phyloP scores from a whole-genome alignment of 176 grass and related monocot genomes.

The Paspalum vaginatum region DNA sequence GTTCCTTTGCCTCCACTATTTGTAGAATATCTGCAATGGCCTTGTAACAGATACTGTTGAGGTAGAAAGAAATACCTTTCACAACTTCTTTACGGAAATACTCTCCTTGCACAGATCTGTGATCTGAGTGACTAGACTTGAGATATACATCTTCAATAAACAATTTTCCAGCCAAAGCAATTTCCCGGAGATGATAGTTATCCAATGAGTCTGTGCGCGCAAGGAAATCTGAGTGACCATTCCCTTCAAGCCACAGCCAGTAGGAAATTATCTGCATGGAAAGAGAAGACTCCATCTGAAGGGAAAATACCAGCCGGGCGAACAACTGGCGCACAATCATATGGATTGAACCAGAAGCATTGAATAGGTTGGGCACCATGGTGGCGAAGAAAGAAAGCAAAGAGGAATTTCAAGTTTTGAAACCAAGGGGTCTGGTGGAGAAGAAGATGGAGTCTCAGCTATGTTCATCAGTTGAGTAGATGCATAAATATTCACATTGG shows the following conservation, averaged over 20 bases:
- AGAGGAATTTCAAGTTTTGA: neutral
- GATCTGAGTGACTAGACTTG: neutral
- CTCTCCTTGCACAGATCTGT: conserved; percentile 6
- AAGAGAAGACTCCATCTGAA: conserved; percentile 45
- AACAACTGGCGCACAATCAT: conserved; percentile 43
- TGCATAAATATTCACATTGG: neutral
- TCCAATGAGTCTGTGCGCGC: neutral
- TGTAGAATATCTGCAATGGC: conserved; percentile 18
- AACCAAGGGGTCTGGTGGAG: neutral
- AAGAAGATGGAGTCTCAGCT: neutral
- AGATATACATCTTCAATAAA: conserved; percentile 14
- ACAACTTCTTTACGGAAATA: conserved; percentile 16
- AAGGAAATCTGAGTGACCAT: conserved; percentile 27
- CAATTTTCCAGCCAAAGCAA: neutral
- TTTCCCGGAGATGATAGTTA: neutral
- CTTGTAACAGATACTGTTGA: conserved; percentile 38
- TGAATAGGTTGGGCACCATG: conserved; percentile 15
- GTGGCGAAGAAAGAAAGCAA: neutral
- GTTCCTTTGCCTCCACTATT: neutral
- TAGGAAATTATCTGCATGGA: conserved; percentile 64
- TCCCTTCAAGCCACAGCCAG: conserved; percentile 64
- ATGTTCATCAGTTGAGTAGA: conserved; percentile 12
- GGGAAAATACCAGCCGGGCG: conserved; percentile 45
- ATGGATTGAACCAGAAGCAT: neutral
- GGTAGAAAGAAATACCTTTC: conserved; percentile 32